Conservation (phyloP, 345 rosid genomes). For the Camelina laxa region DNA sequence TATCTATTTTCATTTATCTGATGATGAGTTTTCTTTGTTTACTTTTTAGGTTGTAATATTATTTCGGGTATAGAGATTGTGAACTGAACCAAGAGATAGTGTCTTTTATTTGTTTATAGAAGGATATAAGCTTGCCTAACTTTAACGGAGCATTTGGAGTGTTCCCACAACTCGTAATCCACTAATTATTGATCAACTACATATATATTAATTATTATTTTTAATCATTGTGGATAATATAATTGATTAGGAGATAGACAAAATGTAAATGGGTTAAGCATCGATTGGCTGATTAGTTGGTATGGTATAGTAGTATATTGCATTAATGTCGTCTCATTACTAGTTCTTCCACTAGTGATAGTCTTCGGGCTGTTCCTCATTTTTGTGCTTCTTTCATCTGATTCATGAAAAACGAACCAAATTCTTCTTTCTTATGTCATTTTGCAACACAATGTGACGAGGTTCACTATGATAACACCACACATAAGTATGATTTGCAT, state of each 20-base stretch:
- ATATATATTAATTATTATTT: neutral
- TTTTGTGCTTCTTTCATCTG: constrained; percentile 20
- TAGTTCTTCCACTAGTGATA: constrained; percentile 44
- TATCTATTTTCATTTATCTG: neutral
- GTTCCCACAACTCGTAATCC: constrained; percentile 45
- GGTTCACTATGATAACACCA: neutral
- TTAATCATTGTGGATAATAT: constrained; percentile 23
- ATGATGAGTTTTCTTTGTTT: neutral
- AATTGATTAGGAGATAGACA: constrained; percentile 21
- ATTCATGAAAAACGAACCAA: constrained; percentile 15
- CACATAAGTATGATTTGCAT: neutral
- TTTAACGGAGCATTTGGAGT: constrained; percentile 33
- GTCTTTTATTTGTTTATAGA: constrained; percentile 19
- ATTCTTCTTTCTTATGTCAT: constrained; percentile 26
- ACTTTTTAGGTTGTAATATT: neutral
- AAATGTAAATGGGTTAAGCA: constrained; percentile 27
- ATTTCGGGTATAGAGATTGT: neutral
- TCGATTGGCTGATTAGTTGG: constrained; percentile 27
- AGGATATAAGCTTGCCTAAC: constrained; percentile 29
- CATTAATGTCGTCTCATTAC: constrained; percentile 37
- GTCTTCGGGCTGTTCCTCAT: constrained; percentile 25
- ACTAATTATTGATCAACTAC: constrained; percentile 39
- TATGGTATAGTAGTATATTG: neutral
- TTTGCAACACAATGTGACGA: constrained; percentile 15
- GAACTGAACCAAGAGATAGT: constrained; percentile 32